Conservation (phyloP, 2,329 filamentous ascomycete genomes). For the Myriangium duriaei region DNA sequence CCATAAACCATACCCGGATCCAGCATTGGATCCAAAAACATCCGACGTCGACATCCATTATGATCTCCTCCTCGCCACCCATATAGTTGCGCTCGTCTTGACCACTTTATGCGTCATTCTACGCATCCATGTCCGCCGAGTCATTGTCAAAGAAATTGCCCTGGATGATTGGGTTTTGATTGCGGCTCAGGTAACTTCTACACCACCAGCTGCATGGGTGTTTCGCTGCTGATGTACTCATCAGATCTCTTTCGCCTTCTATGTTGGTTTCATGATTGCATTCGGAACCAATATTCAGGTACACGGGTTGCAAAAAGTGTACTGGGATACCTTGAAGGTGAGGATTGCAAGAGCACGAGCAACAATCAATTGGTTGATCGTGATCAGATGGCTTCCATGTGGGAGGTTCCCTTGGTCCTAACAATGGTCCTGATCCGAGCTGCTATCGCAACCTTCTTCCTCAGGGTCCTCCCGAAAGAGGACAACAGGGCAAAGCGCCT, state of each 20-base stretch:
- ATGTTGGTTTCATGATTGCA: neutral
- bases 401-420: neutral
- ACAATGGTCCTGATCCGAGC: conserved; percentile 5
- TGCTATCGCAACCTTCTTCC: conserved; percentile 8
- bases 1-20: neutral
- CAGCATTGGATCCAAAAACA: neutral
- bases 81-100: neutral
- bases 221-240: neutral
- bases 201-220: neutral
- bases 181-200: neutral
- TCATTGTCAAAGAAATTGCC: neutral
- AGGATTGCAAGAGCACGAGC: neutral
- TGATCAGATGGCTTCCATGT: neutral
- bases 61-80: neutral
- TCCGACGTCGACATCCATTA: neutral
- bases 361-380: neutral
- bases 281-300: neutral
- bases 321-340: neutral
- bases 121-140: neutral
- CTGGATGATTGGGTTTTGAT: neutral
- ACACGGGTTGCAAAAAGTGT: neutral
- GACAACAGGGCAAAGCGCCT: neutral
- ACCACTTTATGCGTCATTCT: neutral
- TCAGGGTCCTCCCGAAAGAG: conserved; percentile 17
- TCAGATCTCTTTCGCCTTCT: neutral